phyloP scores from a whole-genome alignment of 345 rosid genomes.

The Euphorbia lathyris region DNA sequence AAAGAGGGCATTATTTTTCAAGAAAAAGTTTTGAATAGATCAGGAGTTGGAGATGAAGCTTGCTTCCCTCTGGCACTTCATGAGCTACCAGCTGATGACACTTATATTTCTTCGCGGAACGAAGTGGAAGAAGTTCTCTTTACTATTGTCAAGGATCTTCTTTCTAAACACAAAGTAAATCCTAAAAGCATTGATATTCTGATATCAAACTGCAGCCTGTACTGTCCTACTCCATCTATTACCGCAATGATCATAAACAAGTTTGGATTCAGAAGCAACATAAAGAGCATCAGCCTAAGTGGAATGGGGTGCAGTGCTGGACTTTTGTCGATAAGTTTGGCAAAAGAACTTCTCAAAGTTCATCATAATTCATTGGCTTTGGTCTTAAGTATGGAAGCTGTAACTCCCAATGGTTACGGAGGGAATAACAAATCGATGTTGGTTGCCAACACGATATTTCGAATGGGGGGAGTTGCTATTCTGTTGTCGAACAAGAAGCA shows the following conservation, averaged over 20 bases:
- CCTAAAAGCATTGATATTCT: slow-evolving; percentile 57
- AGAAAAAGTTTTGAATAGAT: slow-evolving; percentile 41
- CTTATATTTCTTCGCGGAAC: slow-evolving; percentile 27
- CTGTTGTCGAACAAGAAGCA: slow-evolving; percentile 50
- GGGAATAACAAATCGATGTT: slow-evolving; percentile 56
- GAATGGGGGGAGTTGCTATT: slow-evolving; percentile 64
- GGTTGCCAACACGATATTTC: slow-evolving; percentile 46
- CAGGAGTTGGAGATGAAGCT: slow-evolving; percentile 62
- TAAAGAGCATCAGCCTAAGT: slow-evolving; percentile 52
- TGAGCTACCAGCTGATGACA: slow-evolving; percentile 34
- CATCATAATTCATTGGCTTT: slow-evolving; percentile 47
- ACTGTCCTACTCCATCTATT: slow-evolving; percentile 67
- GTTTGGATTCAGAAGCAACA: slow-evolving; percentile 48
- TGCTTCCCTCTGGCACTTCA: slow-evolving; percentile 39
- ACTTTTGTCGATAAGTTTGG: slow-evolving; percentile 45
- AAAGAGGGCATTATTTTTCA: slow-evolving; percentile 43
- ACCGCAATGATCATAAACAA: slow-evolving; percentile 44
- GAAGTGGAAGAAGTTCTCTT: slow-evolving; percentile 52
- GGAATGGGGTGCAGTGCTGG: slow-evolving; percentile 74
- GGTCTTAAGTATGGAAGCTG: slow-evolving; percentile 59
- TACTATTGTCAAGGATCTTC: slow-evolving; percentile 44
- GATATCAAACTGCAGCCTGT: slow-evolving; percentile 68
- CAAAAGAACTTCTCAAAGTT: slow-evolving; percentile 50
- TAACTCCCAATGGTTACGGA: slow-evolving; percentile 37
- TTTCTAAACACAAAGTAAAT: slow-evolving; percentile 40